phyloP scores from a whole-genome alignment of 805 yeast genomes.

The Yarrowia yakushimensis region DNA sequence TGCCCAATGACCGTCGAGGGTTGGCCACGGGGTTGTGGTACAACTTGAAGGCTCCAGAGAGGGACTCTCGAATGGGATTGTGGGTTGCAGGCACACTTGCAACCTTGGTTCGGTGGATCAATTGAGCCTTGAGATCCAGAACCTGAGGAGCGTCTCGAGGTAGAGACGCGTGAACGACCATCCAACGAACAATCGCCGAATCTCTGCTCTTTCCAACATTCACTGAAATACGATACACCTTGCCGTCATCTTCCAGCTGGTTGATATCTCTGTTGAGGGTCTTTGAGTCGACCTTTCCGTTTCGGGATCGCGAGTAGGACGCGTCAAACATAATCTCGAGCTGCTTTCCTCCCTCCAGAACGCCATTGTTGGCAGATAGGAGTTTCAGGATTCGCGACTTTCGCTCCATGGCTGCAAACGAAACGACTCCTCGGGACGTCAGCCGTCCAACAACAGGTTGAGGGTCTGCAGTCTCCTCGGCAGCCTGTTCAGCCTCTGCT shows the following conservation, averaged over 20 bases:
- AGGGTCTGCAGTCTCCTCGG: background rate
- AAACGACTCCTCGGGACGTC: constrained; percentile 31
- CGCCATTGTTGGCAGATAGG: constrained; percentile 46
- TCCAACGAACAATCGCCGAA: constrained; percentile 28
- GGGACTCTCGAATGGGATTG: background rate
- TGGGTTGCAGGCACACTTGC: background rate
- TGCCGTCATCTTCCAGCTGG: constrained; percentile 38
- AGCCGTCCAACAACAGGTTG: background rate
- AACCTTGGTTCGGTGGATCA: background rate
- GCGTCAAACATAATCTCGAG: constrained; percentile 45
- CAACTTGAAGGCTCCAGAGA: constrained; percentile 18
- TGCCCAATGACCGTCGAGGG: constrained; percentile 11
- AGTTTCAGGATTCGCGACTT: constrained; percentile 45
- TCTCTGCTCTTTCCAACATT: constrained; percentile 32
- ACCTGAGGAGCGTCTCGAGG: constrained; percentile 25
- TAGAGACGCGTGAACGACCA: constrained; percentile 36
- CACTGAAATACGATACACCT: constrained; percentile 34
- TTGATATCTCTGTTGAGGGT: constrained; percentile 49
- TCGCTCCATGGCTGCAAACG: constrained; percentile 47
- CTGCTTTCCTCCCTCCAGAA: constrained; percentile 43
- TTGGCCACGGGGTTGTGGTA: constrained; percentile 22
- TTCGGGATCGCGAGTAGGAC: constrained; percentile 33
- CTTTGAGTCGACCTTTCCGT: constrained; percentile 50
- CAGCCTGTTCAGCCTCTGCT: constrained; percentile 4
- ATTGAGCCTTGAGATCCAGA: background rate